Evolutionary conservation across 768 basidiomycete species (phyloP).

Genomic region (Russula emetica): DNA sequence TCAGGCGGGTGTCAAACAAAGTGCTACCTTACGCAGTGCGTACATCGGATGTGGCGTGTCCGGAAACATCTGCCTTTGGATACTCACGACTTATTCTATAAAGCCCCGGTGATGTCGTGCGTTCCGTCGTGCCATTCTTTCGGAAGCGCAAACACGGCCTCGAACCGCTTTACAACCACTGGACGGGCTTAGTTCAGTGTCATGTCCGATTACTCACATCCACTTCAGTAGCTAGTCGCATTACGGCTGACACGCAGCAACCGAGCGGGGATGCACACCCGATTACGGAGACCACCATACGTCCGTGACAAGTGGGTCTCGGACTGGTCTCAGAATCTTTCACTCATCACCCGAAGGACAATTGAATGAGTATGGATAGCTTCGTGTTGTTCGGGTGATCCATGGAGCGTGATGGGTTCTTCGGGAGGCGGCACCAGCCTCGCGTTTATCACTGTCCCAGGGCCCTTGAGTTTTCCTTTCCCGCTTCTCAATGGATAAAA

Average conservation of each 20-base stretch:
- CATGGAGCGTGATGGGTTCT: background rate
- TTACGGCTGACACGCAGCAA: background rate
- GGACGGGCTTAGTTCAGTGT: background rate
- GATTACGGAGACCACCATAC: background rate
- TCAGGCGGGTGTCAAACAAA: background rate
- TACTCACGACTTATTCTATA: background rate
- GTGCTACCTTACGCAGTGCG: background rate
- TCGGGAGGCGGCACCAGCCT: background rate
- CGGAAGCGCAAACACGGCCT: background rate
- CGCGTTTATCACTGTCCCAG: background rate
- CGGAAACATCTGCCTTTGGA: background rate
- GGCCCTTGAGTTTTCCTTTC: background rate
- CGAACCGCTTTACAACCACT: background rate
- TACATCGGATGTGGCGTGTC: background rate
- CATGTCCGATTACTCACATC: background rate
- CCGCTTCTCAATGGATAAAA: background rate
- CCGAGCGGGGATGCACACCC: background rate
- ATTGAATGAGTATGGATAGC: background rate
- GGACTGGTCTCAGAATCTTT: background rate
- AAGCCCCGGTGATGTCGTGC: background rate
- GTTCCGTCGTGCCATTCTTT: background rate
- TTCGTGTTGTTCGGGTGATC: background rate
- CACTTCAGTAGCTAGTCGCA: background rate
- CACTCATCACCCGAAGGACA: background rate
- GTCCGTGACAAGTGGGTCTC: background rate